A percentile compares a stretch with the other conserved stretches of the same genome.
phyloP scores from a whole-genome alignment of 768 basidiomycete genomes.

The Naganishia onofrii region DNA sequence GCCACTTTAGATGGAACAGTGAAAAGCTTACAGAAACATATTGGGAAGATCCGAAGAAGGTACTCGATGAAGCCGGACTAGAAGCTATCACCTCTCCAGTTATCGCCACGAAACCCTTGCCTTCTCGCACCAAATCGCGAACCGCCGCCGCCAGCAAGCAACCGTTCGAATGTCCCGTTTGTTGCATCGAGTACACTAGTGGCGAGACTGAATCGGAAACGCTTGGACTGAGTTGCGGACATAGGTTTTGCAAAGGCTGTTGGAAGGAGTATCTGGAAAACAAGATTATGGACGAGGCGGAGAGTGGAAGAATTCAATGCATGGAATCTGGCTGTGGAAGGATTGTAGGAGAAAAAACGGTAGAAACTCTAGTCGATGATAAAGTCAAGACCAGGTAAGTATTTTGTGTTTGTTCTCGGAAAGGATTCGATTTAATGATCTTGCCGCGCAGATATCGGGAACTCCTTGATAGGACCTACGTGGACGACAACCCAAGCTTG shows the following conservation, averaged over 20 bases:
- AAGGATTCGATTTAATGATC: conserved; percentile 1
- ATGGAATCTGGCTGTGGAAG: conserved; percentile 54
- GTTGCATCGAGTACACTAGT: conserved; percentile 64
- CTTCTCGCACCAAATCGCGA: conserved; percentile 36
- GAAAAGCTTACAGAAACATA: conserved; percentile 93
- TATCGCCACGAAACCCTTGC: conserved; percentile 50
- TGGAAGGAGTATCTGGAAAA: conserved; percentile 75
- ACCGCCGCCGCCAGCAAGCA: conserved; percentile 39
- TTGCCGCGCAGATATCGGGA: conserved; percentile 68
- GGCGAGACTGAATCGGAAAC: conserved; percentile 62
- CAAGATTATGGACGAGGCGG: conserved; percentile 69
- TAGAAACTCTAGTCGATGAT: conserved; percentile 28
- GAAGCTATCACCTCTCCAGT: conserved; percentile 54
- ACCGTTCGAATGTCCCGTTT: conserved; percentile 86
- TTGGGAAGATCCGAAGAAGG: conserved; percentile 80
- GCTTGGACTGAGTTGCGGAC: conserved; percentile 73
- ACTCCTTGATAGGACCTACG: conserved; percentile 84
- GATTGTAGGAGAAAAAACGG: conserved; percentile 37
- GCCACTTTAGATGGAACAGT: conserved; percentile 89
- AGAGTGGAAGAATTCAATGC: conserved; percentile 55
- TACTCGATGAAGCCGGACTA: conserved; percentile 74
- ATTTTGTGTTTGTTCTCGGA: neutral
- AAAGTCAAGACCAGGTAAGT: conserved; percentile 55
- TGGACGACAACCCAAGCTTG: conserved; percentile 73
- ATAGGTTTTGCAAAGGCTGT: conserved; percentile 77